Evolutionary conservation across 176 grass and related monocot species (phyloP).

Genomic region (Coix lacrymajobi): DNA sequence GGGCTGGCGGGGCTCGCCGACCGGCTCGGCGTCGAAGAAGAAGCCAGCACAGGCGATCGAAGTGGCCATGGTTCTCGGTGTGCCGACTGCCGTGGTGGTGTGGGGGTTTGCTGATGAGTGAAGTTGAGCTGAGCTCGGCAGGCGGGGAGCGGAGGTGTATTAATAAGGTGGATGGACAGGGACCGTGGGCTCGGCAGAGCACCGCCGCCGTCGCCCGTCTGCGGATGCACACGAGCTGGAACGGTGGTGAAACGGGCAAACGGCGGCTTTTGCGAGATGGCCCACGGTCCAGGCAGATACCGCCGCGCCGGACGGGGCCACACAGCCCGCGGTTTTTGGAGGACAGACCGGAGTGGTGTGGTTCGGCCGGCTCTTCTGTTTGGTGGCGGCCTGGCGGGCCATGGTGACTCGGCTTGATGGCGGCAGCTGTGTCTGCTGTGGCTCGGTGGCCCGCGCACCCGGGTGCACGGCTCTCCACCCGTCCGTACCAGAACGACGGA

Average conservation of each 20-base stretch:
- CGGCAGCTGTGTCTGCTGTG: not conserved
- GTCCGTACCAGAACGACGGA: not conserved
- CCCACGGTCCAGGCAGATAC: not conserved
- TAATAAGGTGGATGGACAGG: not conserved
- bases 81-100: no score
- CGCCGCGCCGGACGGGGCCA: no score
- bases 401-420: not conserved
- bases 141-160: not conserved
- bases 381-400: not conserved
- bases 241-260: not conserved
- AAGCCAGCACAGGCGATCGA: not conserved
- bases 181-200: not conserved
- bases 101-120: not conserved
- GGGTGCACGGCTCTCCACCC: not conserved
- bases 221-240: not conserved
- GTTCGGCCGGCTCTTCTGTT: not conserved
- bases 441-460: not conserved
- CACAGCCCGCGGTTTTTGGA: no score
- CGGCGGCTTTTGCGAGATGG: not conserved
- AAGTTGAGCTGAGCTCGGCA: not conserved
- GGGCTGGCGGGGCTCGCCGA: slow-evolving; percentile 1
- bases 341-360: rapidly evolving
- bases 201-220: not conserved
- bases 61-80: not conserved
- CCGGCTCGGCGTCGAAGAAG: slow-evolving; percentile 45